These are phyloP conservation scores for Salix caprea DNA, from an alignment of 345 rosid genomes.

Conservation along the genomic window DNA sequence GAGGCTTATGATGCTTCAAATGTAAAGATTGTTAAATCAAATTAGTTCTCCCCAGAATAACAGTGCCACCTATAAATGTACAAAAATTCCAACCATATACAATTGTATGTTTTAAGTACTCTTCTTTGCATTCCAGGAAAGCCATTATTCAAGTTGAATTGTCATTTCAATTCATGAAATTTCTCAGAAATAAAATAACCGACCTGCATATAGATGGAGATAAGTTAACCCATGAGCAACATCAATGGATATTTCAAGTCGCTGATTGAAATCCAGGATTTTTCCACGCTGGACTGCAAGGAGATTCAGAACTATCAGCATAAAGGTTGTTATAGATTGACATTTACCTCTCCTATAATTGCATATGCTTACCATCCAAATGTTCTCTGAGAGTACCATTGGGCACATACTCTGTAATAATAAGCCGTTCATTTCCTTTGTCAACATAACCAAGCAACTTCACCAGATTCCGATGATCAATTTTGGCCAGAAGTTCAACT, in stretches of 20 bases:
- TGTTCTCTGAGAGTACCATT: slow-evolving; percentile 96
- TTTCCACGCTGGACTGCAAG: slow-evolving; percentile 58
- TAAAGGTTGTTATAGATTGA: background rate
- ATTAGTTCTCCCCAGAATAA: background rate
- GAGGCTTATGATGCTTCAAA: background rate
- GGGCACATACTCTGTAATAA: slow-evolving; percentile 81
- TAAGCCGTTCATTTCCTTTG: slow-evolving; percentile 76
- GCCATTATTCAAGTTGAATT: background rate
- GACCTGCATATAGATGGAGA: slow-evolving; percentile 86
- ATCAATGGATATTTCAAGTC: slow-evolving; percentile 89
- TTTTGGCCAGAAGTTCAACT: slow-evolving; percentile 86
- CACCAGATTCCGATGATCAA: slow-evolving; percentile 84
- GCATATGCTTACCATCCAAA: slow-evolving; percentile 71
- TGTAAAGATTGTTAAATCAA: background rate
- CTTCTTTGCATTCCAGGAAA: background rate
- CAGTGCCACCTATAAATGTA: background rate
- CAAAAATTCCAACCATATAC: background rate
- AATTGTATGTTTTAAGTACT: background rate
- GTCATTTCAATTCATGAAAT: background rate
- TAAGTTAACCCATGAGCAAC: slow-evolving; percentile 92
- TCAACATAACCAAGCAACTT: slow-evolving; percentile 87
- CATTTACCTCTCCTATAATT: background rate
- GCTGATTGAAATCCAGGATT: slow-evolving; percentile 78
- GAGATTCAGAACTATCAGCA: slow-evolving; percentile 1
- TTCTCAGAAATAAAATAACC: slow-evolving; percentile 1